These are phyloP conservation scores for Stephania cephalantha DNA, from an alignment of 164 flowering plant species.

Conservation along the genomic window DNA sequence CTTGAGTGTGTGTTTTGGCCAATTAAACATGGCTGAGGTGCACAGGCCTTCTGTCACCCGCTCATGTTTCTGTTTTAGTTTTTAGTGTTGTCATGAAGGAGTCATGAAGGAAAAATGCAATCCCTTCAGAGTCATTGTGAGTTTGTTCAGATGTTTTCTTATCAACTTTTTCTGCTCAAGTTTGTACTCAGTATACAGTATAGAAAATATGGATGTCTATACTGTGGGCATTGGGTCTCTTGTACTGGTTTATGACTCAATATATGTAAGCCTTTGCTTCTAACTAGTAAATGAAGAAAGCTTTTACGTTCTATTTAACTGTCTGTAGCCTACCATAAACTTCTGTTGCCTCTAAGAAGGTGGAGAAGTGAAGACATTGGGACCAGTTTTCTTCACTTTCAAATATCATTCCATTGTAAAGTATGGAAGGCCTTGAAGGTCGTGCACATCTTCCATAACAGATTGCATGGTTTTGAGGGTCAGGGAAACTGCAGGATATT, in stretches of 20 bases:
- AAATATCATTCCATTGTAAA: background rate
- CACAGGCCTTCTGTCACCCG: background rate
- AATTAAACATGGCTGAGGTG: background rate
- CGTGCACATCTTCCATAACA: background rate
- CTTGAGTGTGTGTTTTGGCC: background rate
- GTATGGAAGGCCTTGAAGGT: background rate
- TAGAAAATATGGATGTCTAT: background rate
- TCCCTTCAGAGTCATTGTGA: background rate
- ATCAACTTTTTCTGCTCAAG: background rate
- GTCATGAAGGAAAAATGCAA: background rate
- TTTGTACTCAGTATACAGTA: background rate
- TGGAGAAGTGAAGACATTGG: constrained; percentile 3
- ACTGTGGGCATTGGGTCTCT: background rate
- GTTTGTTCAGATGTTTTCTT: background rate
- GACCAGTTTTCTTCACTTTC: background rate
- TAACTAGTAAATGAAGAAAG: background rate
- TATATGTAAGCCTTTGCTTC: background rate
- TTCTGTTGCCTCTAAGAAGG: background rate
- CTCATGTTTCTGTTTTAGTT: background rate
- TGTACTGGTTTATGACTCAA: background rate
- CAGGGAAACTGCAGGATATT: background rate
- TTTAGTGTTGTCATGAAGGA: background rate
- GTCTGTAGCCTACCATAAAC: background rate
- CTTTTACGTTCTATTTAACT: background rate
- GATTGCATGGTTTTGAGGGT: background rate